phyloP scores from a whole-genome alignment of 2,329 filamentous ascomycete species.

The Rhinocladiella mackenziei region DNA sequence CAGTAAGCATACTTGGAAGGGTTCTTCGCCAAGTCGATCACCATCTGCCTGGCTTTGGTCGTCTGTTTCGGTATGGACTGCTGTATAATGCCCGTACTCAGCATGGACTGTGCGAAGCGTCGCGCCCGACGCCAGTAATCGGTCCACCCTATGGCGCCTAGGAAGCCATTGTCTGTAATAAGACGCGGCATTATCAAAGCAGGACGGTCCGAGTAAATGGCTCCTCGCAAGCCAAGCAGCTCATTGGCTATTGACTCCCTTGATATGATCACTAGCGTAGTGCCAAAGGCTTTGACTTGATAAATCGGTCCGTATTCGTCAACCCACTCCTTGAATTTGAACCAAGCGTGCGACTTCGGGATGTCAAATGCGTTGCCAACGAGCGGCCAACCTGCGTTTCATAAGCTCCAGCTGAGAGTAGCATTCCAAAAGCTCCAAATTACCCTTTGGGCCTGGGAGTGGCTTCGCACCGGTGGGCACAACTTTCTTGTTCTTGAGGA shows the following conservation, averaged over 20 bases:
- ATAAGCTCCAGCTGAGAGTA: neutral
- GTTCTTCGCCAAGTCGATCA: slow-evolving; percentile 12
- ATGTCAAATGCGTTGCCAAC: neutral
- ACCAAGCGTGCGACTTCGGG: neutral
- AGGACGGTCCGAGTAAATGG: slow-evolving; percentile 44
- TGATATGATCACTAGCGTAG: slow-evolving; percentile 41
- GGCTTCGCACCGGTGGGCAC: slow-evolving; percentile 8
- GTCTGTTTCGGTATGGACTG: slow-evolving; percentile 17
- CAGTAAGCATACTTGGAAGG: slow-evolving; percentile 14
- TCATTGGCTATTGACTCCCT: slow-evolving; percentile 40
- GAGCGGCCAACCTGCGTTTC: neutral
- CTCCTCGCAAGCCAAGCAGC: slow-evolving; percentile 44
- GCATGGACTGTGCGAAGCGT: slow-evolving; percentile 16
- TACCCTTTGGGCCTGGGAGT: slow-evolving; percentile 17
- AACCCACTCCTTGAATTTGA: slow-evolving; percentile 43
- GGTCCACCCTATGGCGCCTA: slow-evolving; percentile 12
- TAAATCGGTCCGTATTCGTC: slow-evolving; percentile 41
- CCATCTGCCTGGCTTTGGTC: slow-evolving; percentile 13
- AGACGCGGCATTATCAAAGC: slow-evolving; percentile 16
- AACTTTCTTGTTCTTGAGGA: slow-evolving; percentile 4
- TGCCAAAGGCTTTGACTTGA: slow-evolving; percentile 41
- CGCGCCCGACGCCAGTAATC: slow-evolving; percentile 17
- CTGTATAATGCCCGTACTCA: slow-evolving; percentile 12
- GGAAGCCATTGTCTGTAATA: slow-evolving; percentile 13
- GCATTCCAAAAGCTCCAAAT: neutral